Conservation (phyloP, 225 moss, liverwort and hornwort genomes). For the Polytrichum commune region DNA sequence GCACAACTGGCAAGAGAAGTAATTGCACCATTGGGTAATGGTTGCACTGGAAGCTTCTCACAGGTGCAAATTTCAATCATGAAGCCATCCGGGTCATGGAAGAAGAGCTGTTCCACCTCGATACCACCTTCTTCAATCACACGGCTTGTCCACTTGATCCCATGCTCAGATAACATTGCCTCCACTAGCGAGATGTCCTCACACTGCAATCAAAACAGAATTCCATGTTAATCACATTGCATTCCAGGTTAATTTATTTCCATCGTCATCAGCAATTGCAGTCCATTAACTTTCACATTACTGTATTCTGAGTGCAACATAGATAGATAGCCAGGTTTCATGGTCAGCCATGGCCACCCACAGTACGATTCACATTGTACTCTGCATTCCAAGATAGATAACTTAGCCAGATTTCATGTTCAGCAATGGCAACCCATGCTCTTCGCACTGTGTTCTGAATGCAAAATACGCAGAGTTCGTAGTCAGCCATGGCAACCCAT, state of each 20-base stretch:
- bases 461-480: too few relatives aligned
- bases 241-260: not conserved
- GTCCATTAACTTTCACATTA: not conserved
- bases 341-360: not conserved
- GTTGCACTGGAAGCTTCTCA: slow-evolving; percentile 63
- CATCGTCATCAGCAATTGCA: not conserved
- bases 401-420: too few relatives aligned
- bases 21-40: slow-evolving; percentile 13
- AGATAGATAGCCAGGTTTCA: not conserved
- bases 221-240: not conserved
- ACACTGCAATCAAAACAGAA: slow-evolving; percentile 19
- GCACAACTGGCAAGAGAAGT: not conserved
- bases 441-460: too few relatives aligned
- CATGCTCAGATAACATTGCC: slow-evolving; percentile 33
- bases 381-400: too few relatives aligned
- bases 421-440: too few relatives aligned
- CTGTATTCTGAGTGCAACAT: not conserved
- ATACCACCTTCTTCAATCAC: slow-evolving; percentile 50
- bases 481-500: too few relatives aligned
- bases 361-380: too few relatives aligned
- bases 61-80: slow-evolving; percentile 86
- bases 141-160: slow-evolving; percentile 33
- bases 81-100: slow-evolving; percentile 73
- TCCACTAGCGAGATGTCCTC: slow-evolving; percentile 59
- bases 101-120: slow-evolving; percentile 65